phyloP scores from a whole-genome alignment of 192 early-diverging fungal genomes.

The Coemansia biformis region DNA sequence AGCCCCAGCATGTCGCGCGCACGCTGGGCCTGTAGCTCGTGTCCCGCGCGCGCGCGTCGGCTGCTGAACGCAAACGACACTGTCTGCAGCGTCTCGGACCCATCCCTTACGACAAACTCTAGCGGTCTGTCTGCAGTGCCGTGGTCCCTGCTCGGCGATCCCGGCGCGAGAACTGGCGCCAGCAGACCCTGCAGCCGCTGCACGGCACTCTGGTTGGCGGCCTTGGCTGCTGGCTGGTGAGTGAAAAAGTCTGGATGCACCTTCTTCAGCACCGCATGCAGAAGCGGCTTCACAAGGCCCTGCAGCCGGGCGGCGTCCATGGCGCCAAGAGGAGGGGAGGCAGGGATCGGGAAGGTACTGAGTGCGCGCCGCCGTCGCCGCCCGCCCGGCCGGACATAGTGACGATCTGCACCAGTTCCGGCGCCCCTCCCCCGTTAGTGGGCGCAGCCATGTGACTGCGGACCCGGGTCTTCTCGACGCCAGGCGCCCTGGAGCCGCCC shows the following conservation, averaged over 20 bases:
- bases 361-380: too few species aligned
- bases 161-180: constrained; percentile 18
- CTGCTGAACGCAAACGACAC: constrained; percentile 22
- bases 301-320: constrained; percentile 18
- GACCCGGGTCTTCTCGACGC: too few species aligned
- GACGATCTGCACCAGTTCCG: too few species aligned
- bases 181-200: constrained; percentile 43
- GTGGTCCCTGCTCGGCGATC: neutral
- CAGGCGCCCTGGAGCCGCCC: too few species aligned
- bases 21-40: constrained; percentile 24
- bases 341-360: too few species aligned
- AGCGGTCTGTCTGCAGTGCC: constrained; percentile 12
- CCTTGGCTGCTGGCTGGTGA: constrained; percentile 28
- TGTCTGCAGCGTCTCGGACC: neutral
- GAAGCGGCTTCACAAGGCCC: constrained; percentile 31
- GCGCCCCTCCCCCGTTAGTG: neutral
- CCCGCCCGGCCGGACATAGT: too few species aligned
- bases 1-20: constrained; percentile 31
- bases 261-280: constrained; percentile 35
- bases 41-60: neutral
- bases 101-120: constrained; percentile 7
- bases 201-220: constrained; percentile 29
- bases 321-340: too few species aligned
- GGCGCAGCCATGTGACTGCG: too few species aligned
- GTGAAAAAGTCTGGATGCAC: constrained; percentile 44